Conservation (phyloP, 2,329 filamentous ascomycete species). For the Raffaelea albimanens region DNA sequence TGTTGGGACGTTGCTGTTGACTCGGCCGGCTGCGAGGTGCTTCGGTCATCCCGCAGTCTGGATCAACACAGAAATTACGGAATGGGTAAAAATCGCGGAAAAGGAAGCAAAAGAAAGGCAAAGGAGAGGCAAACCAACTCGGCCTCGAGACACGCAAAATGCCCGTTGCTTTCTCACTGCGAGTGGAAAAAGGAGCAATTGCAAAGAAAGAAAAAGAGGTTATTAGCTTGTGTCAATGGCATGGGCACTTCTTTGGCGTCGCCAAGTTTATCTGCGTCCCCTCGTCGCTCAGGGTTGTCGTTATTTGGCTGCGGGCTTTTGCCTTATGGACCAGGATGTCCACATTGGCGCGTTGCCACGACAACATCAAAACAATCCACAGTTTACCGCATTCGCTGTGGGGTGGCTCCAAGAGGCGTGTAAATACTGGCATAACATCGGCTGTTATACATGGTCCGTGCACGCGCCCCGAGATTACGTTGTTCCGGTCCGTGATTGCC, state of each 20-base stretch:
- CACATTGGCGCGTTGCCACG: conserved; percentile 8
- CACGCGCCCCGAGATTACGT: background rate
- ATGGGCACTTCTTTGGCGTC: conserved; percentile 7
- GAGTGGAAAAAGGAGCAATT: background rate
- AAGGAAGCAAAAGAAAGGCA: background rate
- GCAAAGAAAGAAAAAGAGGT: background rate
- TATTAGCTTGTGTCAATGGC: conserved; percentile 4
- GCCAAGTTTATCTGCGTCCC: background rate
- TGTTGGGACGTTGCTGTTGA: too few species aligned
- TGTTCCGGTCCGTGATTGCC: background rate
- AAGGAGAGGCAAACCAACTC: background rate
- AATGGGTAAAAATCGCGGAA: conserved; percentile 1
- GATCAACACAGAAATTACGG: conserved; percentile 9
- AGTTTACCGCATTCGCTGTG: too few species aligned
- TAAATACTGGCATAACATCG: background rate
- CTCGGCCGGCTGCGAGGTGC: background rate
- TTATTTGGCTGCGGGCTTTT: background rate
- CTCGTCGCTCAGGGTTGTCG: background rate
- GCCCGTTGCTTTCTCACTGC: background rate
- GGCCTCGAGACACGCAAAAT: too few species aligned
- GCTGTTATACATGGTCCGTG: background rate
- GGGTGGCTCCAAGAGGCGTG: too few species aligned
- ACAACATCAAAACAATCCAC: conserved; percentile 9
- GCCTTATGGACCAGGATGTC: background rate
- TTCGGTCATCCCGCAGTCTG: background rate